Conservation (phyloP, 2,329 filamentous ascomycete species). For the Paracoccidioides brasiliensis region DNA sequence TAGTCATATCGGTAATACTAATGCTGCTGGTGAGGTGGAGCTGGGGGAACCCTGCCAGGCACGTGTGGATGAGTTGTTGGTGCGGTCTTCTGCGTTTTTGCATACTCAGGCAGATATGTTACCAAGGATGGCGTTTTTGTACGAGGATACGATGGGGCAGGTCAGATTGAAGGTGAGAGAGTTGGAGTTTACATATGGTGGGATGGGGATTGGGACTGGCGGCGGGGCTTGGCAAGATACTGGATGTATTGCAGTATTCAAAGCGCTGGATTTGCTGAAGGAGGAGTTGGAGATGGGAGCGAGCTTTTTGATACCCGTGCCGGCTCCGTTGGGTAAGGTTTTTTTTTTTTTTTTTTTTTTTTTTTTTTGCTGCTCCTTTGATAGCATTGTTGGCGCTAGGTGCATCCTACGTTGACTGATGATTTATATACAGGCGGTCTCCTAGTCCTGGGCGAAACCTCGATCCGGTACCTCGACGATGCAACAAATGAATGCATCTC, state of each 20-base stretch:
- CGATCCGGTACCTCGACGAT: conserved; percentile 74
- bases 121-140: conserved; percentile 52
- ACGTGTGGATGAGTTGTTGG: conserved; percentile 53
- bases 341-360: background rate
- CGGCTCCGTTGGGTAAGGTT: conserved; percentile 39
- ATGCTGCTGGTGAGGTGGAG: conserved; percentile 29
- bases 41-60: conserved; percentile 49
- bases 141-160: conserved; percentile 48
- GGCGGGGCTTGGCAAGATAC: conserved; percentile 34
- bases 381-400: background rate
- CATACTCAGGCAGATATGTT: conserved; percentile 39
- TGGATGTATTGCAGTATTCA: conserved; percentile 38
- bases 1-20: background rate
- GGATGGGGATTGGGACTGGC: conserved; percentile 32
- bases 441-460: conserved; percentile 65
- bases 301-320: conserved; percentile 49
- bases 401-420: conserved; percentile 38
- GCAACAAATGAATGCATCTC: conserved; percentile 54
- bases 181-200: conserved; percentile 37
- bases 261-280: conserved; percentile 35
- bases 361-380: background rate
- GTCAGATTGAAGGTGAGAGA: conserved; percentile 44
- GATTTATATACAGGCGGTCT: conserved; percentile 45
- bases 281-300: conserved; percentile 47
- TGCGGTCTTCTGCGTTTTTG: conserved; percentile 53